Evolutionary conservation across 2,329 filamentous ascomycete genomes (phyloP).

Genomic region (Xylaria sp.): DNA sequence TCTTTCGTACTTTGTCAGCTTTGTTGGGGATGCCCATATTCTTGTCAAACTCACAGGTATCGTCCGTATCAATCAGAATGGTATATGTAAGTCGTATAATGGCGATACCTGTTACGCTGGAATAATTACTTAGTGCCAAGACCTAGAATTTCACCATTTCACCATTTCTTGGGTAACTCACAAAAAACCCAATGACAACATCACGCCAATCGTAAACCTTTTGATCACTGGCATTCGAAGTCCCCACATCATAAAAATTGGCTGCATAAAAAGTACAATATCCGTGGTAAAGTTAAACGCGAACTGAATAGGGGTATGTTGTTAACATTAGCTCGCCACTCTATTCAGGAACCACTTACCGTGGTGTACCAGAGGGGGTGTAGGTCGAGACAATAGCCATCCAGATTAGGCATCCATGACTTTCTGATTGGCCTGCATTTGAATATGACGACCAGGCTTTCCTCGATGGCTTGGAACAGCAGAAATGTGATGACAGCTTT

Average conservation of each 20-base stretch:
- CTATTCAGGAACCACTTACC: constrained; percentile 40
- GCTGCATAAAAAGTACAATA: constrained; percentile 39
- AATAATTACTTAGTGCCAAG: constrained; percentile 16
- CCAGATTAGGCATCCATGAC: constrained; percentile 42
- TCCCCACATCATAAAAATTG: constrained; percentile 40
- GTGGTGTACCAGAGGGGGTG: constrained; percentile 49
- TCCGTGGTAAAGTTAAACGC: constrained; percentile 41
- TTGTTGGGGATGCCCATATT: neutral
- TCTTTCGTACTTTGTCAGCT: constrained; percentile 38
- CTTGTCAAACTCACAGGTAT: constrained; percentile 37
- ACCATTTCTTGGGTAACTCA: constrained; percentile 19
- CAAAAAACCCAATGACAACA: constrained; percentile 37
- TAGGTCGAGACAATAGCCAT: constrained; percentile 45
- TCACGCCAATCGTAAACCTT: constrained; percentile 27
- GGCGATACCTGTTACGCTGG: constrained; percentile 38
- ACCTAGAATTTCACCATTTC: neutral
- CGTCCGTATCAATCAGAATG: constrained; percentile 26
- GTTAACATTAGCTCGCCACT: neutral
- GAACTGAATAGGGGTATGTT: constrained; percentile 33
- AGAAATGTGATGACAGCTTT: constrained; percentile 45
- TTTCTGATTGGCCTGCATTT: constrained; percentile 46
- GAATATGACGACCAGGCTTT: constrained; percentile 46
- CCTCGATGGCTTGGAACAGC: constrained; percentile 47
- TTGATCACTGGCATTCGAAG: constrained; percentile 39
- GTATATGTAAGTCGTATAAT: constrained; percentile 39